Evolutionary conservation across 1,284 basidiomycete species (phyloP).

Genomic region (Tilletia indica): DNA sequence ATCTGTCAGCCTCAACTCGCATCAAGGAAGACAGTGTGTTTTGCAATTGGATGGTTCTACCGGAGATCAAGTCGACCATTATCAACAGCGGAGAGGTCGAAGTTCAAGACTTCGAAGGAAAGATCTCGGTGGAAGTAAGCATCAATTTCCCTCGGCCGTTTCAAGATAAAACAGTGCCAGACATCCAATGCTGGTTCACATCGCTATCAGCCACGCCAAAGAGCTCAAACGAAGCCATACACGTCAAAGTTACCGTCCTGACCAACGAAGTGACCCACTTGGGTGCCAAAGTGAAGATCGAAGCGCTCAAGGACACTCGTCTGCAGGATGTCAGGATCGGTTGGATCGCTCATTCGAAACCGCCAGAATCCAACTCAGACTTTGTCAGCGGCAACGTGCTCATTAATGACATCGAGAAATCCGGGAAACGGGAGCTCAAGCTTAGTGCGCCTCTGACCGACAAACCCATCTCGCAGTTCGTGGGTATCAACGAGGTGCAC

Average conservation of each 20-base stretch:
- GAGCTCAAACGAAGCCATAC: not conserved
- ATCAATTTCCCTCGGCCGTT: slow-evolving; percentile 17
- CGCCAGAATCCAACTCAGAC: slow-evolving; percentile 11
- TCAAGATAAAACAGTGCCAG: not conserved
- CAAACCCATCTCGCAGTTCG: slow-evolving; percentile 2
- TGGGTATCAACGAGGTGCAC: slow-evolving; percentile 8
- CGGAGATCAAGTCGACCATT: not conserved
- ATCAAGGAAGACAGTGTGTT: slow-evolving; percentile 2
- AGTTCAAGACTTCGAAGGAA: not conserved
- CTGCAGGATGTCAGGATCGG: not conserved
- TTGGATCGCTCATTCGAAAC: slow-evolving; percentile 12
- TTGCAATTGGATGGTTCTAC: slow-evolving; percentile 15
- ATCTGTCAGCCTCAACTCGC: not conserved
- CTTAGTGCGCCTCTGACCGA: not conserved
- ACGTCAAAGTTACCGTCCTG: not conserved
- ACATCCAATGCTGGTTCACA: not conserved
- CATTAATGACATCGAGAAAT: not conserved
- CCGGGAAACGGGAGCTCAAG: not conserved
- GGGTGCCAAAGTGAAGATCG: not conserved
- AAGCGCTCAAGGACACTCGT: slow-evolving; percentile 1
- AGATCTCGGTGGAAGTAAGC: not conserved
- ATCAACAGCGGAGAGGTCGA: slow-evolving; percentile 10
- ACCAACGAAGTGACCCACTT: not conserved
- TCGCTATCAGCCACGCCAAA: not conserved
- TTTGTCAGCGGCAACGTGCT: slow-evolving; percentile 10